phyloP scores from a whole-genome alignment of 2,329 filamentous ascomycete genomes.

The Stenocarpella maydis region DNA sequence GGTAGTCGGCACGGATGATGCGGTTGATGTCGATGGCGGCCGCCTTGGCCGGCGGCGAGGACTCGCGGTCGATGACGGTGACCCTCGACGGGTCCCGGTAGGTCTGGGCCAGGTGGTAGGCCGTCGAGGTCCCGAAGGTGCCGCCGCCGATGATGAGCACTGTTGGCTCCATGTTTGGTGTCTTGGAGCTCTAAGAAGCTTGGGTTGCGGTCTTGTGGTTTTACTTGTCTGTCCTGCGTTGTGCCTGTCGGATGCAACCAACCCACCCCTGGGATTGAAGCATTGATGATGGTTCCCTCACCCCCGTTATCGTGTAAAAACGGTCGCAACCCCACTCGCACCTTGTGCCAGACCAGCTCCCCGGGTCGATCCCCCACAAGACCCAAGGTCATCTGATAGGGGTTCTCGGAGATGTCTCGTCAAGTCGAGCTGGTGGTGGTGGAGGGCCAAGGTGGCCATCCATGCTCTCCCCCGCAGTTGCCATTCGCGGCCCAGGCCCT shows the following conservation, averaged over 20 bases:
- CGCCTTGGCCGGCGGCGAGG: conserved; percentile 11
- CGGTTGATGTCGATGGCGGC: conserved; percentile 30
- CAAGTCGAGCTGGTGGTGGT: conserved; percentile 11
- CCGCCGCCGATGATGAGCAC: conserved; percentile 29
- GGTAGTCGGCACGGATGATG: conserved; percentile 29
- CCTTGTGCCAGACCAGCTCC: not conserved
- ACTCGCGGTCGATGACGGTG: conserved; percentile 24
- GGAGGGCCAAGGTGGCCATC: conserved; percentile 14
- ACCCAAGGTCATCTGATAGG: not conserved
- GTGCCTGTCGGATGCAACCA: not conserved
- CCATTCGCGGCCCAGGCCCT: not conserved
- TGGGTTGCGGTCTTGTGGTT: not conserved
- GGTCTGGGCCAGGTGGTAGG: conserved; percentile 26
- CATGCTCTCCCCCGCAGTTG: conserved; percentile 25
- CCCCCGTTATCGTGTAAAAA: not conserved
- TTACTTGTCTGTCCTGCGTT: not conserved
- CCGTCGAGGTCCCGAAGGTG: conserved; percentile 28
- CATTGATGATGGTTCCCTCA: not conserved
- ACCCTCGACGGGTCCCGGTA: conserved; percentile 9
- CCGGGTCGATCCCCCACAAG: conserved; percentile 11
- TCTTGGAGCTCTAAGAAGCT: conserved; percentile 15
- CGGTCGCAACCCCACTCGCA: not conserved
- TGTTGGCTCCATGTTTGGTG: conserved; percentile 11
- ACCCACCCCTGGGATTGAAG: not conserved
- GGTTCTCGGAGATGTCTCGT: conserved; percentile 23